phyloP scores from a whole-genome alignment of 371 early-diverging fungal genomes.

The Zychaea mexicana region DNA sequence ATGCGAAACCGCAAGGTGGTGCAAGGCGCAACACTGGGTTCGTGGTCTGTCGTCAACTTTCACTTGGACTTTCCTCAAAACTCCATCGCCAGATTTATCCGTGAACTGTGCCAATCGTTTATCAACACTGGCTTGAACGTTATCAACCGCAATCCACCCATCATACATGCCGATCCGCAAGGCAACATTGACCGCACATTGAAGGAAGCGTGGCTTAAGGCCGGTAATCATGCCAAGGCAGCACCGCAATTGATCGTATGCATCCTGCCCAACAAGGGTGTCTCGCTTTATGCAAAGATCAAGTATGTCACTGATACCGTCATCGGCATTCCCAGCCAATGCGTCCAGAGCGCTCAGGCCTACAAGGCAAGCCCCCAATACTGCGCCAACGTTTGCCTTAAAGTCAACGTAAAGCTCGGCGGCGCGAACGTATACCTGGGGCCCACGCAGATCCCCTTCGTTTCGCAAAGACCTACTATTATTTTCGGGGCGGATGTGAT shows the following conservation, averaged over 20 bases:
- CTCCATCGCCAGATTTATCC: constrained; percentile 53
- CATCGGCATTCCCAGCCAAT: background rate
- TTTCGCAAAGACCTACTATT: background rate
- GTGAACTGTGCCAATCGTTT: constrained; percentile 51
- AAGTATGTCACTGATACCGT: background rate
- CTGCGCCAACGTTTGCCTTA: background rate
- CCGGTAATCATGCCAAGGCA: constrained; percentile 39
- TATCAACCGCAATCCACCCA: constrained; percentile 64
- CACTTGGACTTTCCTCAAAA: constrained; percentile 24
- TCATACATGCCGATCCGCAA: constrained; percentile 69
- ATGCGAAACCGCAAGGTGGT: constrained; percentile 77
- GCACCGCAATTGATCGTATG: background rate
- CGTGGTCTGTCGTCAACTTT: constrained; percentile 79
- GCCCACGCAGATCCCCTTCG: background rate
- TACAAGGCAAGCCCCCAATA: background rate
- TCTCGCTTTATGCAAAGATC: background rate
- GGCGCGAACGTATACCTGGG: background rate
- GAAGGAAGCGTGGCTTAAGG: constrained; percentile 50
- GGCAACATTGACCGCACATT: constrained; percentile 67
- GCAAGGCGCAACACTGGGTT: constrained; percentile 72
- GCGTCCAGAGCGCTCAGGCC: background rate
- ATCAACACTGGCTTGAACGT: constrained; percentile 65
- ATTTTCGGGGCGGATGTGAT: background rate
- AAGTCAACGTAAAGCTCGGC: background rate
- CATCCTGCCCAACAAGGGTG: background rate